Evolutionary conservation across 2,329 filamentous ascomycete species (phyloP).

Genomic region (Pseudogymnoascus sp.): DNA sequence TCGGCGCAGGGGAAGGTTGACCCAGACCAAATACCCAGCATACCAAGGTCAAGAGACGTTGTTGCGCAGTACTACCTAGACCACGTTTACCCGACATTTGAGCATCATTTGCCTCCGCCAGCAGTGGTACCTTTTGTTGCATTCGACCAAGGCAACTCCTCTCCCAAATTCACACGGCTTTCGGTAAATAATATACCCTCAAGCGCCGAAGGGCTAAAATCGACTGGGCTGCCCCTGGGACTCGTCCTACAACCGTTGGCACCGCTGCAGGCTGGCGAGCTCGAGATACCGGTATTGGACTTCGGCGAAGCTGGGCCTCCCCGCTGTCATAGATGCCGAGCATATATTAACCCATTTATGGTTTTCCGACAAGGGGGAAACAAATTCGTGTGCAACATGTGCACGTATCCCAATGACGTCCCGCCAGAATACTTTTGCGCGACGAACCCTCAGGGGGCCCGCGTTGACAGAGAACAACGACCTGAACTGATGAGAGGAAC

Average conservation of each 20-base stretch:
- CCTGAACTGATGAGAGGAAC: constrained; percentile 87
- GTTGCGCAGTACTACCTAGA: constrained; percentile 76
- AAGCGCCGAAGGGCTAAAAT: constrained; percentile 67
- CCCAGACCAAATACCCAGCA: constrained; percentile 84
- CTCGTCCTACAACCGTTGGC: constrained; percentile 85
- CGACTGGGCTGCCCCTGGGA: constrained; percentile 78
- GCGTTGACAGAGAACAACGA: constrained; percentile 79
- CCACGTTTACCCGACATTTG: constrained; percentile 91
- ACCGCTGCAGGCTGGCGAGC: constrained; percentile 72
- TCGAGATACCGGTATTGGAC: constrained; percentile 82
- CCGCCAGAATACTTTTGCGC: constrained; percentile 87
- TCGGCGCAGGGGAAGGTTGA: constrained; percentile 70
- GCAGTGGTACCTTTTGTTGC: constrained; percentile 83
- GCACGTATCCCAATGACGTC: constrained; percentile 94
- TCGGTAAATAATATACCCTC: constrained; percentile 91
- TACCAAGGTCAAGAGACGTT: constrained; percentile 75
- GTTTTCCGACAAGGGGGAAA: constrained; percentile 89
- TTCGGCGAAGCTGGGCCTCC: constrained; percentile 89
- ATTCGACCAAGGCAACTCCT: constrained; percentile 94
- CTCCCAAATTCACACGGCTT: constrained; percentile 84
- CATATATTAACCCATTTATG: constrained; percentile 99
- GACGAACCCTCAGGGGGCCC: constrained; percentile 75
- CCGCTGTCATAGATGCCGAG: constrained; percentile 82
- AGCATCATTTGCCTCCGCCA: constrained; percentile 84
- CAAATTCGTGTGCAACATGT: constrained; percentile 97